A percentile compares a stretch with the other conserved stretches of the same genome.
Conservation (phyloP, 768 basidiomycete genomes). For the Agaricus bisporus region DNA sequence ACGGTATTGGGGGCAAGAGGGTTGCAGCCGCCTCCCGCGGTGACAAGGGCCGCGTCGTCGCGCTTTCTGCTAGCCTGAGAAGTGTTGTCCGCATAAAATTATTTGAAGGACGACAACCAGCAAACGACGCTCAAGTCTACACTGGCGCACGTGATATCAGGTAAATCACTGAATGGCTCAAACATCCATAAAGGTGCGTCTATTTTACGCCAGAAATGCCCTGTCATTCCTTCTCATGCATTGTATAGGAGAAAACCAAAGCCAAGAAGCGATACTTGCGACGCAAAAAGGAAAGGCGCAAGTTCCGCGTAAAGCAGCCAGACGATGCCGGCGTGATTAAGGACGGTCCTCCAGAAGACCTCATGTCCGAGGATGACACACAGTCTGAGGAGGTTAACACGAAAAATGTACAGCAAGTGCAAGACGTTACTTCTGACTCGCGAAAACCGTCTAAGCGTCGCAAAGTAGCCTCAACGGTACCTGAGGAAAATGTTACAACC, state of each 20-base stretch:
- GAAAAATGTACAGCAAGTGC: not conserved
- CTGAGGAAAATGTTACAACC: not conserved
- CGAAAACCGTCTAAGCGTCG: conserved; percentile 8
- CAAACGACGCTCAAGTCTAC: too few relatives aligned
- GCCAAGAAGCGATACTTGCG: conserved; percentile 25
- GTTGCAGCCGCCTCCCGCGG: conserved; percentile 57
- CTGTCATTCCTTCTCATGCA: not conserved
- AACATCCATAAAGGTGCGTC: too few relatives aligned
- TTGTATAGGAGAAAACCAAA: conserved; percentile 22
- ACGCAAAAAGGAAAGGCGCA: conserved; percentile 25
- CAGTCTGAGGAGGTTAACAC: not conserved
- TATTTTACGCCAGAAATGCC: too few relatives aligned
- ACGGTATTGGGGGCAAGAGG: conserved; percentile 84
- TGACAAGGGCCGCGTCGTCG: conserved; percentile 51
- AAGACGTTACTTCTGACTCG: not conserved
- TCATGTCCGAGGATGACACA: not conserved
- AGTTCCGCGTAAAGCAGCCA: conserved; percentile 15
- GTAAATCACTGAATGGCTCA: too few relatives aligned
- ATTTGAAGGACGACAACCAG: too few relatives aligned
- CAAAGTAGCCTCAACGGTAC: conserved; percentile 4
- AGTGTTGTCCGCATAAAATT: conserved; percentile 12
- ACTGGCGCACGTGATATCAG: too few relatives aligned
- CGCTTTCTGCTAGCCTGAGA: conserved; percentile 47
- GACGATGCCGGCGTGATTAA: not conserved
- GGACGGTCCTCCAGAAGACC: not conserved